A percentile compares a stretch with the other conserved stretches of the same genome.
These are phyloP conservation scores for Prosopis cineraria DNA, from an alignment of 306 rosid species.

Conservation along the genomic window DNA sequence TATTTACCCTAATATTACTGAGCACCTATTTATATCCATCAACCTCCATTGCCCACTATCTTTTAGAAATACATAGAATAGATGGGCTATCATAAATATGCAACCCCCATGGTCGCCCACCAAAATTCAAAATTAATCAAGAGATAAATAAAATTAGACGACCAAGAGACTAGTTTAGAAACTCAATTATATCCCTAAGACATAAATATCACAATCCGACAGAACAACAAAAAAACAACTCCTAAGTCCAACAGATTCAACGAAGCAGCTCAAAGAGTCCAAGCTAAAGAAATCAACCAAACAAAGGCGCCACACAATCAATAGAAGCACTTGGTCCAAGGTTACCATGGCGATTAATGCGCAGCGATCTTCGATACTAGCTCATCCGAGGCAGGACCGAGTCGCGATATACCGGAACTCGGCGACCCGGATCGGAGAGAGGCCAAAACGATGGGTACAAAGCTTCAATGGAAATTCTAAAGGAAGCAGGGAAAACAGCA, in stretches of 20 bases:
- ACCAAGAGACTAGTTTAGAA: slow-evolving; percentile 20
- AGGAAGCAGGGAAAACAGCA: slow-evolving; percentile 17
- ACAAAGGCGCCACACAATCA: slow-evolving; percentile 10
- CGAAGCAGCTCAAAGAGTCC: slow-evolving; percentile 52
- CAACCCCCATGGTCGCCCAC: background rate
- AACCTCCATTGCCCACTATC: slow-evolving; percentile 27
- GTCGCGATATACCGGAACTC: slow-evolving; percentile 48
- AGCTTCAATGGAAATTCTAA: slow-evolving; percentile 44
- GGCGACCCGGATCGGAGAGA: slow-evolving; percentile 66
- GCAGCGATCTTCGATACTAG: slow-evolving; percentile 63
- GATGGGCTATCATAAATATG: slow-evolving; percentile 27
- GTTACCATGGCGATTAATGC: slow-evolving; percentile 86
- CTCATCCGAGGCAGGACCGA: slow-evolving; percentile 79
- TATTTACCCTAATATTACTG: slow-evolving; percentile 30
- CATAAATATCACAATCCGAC: background rate
- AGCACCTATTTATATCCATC: slow-evolving; percentile 17
- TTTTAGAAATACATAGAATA: slow-evolving; percentile 32
- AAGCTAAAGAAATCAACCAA: slow-evolving; percentile 42
- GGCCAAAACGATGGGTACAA: slow-evolving; percentile 41
- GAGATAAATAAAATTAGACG: background rate
- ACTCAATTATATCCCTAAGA: slow-evolving; percentile 2
- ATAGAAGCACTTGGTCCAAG: slow-evolving; percentile 1
- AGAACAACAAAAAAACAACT: slow-evolving; percentile 9
- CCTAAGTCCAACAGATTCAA: slow-evolving; percentile 54
- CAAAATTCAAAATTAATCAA: slow-evolving; percentile 14